A percentile compares a stretch with the other conserved stretches of the same genome.
These are phyloP conservation scores for Leishmania gerbilli DNA, from an alignment of 208 protist species.

Conservation along the genomic window DNA sequence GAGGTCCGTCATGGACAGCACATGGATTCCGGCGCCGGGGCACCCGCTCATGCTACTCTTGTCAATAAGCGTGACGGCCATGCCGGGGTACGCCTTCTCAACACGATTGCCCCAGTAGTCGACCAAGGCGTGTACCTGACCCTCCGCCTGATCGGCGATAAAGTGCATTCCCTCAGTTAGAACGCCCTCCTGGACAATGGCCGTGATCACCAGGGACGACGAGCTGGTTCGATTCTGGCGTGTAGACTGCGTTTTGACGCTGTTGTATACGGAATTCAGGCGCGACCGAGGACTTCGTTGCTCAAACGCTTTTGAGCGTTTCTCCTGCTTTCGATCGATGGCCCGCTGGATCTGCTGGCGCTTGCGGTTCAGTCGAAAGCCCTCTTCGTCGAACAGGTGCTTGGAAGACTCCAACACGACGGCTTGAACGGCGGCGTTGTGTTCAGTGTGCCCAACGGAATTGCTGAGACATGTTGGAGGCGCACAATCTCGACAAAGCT, in stretches of 20 bases:
- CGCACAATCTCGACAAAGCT: conserved; percentile 35
- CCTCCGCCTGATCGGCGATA: conserved; percentile 86
- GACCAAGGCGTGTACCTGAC: conserved; percentile 71
- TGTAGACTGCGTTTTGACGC: conserved; percentile 28
- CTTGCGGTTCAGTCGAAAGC: conserved; percentile 61
- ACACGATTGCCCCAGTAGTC: conserved; percentile 83
- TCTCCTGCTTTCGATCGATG: conserved; percentile 39
- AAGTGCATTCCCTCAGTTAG: conserved; percentile 81
- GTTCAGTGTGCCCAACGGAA: conserved; percentile 40
- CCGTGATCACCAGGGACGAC: conserved; percentile 65
- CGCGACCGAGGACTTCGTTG: conserved; percentile 37
- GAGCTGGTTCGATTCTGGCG: conserved; percentile 80
- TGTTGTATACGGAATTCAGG: conserved; percentile 44
- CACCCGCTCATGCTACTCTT: conserved; percentile 76
- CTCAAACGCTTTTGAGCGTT: conserved; percentile 34
- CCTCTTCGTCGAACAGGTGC: conserved; percentile 90
- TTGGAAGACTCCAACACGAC: conserved; percentile 89
- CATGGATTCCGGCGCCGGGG: conserved; percentile 75
- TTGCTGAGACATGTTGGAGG: conserved; percentile 62
- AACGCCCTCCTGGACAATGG: conserved; percentile 81
- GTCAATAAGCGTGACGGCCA: conserved; percentile 87
- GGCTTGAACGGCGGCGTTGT: conserved; percentile 75
- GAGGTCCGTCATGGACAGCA: conserved; percentile 65
- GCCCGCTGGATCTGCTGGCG: conserved; percentile 52
- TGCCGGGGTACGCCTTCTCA: conserved; percentile 65